A percentile compares a stretch with the other conserved stretches of the same genome.
phyloP scores from a whole-genome alignment of 2,329 filamentous ascomycete genomes.

The Pseudogymnoascus sp. region DNA sequence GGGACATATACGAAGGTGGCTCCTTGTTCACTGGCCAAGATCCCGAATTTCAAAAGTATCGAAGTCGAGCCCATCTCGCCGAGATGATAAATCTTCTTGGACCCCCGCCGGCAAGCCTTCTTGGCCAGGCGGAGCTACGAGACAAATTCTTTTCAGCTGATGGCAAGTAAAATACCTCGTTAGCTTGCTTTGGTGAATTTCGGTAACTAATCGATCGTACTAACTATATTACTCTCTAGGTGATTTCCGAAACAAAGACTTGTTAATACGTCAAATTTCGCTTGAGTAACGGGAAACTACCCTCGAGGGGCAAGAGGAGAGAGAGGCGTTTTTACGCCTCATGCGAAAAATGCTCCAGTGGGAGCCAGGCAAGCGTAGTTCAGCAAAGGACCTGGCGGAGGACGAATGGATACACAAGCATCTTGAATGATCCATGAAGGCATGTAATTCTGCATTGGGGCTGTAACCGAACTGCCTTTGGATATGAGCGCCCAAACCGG shows the following conservation, averaged over 20 bases:
- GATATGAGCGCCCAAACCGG: too few species aligned
- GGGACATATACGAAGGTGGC: slow-evolving; percentile 41
- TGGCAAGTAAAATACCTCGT: not conserved
- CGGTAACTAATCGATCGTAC: not conserved
- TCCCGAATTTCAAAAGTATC: not conserved
- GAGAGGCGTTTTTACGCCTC: slow-evolving; percentile 27
- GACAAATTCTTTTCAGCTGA: not conserved
- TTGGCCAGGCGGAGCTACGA: not conserved
- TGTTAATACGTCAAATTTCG: slow-evolving; percentile 21
- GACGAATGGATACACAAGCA: slow-evolving; percentile 15
- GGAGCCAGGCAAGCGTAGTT: slow-evolving; percentile 26
- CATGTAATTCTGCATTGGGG: not conserved
- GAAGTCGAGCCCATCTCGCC: slow-evolving; percentile 35
- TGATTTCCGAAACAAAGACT: not conserved
- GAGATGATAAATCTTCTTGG: slow-evolving; percentile 43
- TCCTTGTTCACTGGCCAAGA: slow-evolving; percentile 34
- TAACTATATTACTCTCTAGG: not conserved
- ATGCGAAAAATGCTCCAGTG: slow-evolving; percentile 27
- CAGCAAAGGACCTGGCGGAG: slow-evolving; percentile 26
- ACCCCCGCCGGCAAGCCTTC: slow-evolving; percentile 29
- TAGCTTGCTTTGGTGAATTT: not conserved
- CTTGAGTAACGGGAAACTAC: slow-evolving; percentile 33
- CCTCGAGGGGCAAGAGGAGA: slow-evolving; percentile 29
- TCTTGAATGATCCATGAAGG: not conserved
- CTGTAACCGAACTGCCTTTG: too few species aligned